phyloP scores from a whole-genome alignment of 1,284 basidiomycete species.

The Ceratobasidium sp. region DNA sequence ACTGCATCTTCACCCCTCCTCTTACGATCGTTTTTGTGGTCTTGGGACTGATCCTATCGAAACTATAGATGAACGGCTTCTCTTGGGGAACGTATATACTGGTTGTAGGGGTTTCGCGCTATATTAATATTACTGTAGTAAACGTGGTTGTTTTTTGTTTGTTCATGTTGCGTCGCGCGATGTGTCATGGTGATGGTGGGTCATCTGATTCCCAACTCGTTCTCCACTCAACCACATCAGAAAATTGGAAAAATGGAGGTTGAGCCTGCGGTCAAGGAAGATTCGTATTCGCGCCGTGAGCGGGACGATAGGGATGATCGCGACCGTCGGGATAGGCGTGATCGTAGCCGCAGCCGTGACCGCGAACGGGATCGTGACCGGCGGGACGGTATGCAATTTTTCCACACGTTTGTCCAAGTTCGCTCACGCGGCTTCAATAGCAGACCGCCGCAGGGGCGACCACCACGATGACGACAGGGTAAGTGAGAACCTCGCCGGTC shows the following conservation, averaged over 20 bases:
- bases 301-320: slow-evolving; percentile 52
- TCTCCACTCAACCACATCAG: slow-evolving; percentile 28
- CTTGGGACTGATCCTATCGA: slow-evolving; percentile 65
- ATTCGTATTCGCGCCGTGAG: slow-evolving; percentile 47
- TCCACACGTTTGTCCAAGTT: not conserved
- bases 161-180: slow-evolving; percentile 8
- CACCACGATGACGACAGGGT: slow-evolving; percentile 42
- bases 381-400: slow-evolving; percentile 36
- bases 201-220: slow-evolving; percentile 36
- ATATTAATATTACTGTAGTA: too few relatives aligned
- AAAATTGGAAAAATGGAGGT: slow-evolving; percentile 43
- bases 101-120: not conserved
- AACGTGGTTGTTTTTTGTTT: slow-evolving; percentile 9
- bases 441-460: slow-evolving; percentile 27
- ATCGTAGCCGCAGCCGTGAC: slow-evolving; percentile 58
- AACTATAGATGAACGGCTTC: slow-evolving; percentile 50
- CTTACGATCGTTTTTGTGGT: slow-evolving; percentile 80
- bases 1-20: slow-evolving; percentile 84
- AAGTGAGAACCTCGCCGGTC: slow-evolving; percentile 41
- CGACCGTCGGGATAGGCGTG: slow-evolving; percentile 49
- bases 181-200: slow-evolving; percentile 16
- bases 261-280: slow-evolving; percentile 32
- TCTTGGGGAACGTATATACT: slow-evolving; percentile 12
- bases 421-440: slow-evolving; percentile 3
- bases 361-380: slow-evolving; percentile 51